Percentiles rank a stretch among this genome's conserved stretches.
Evolutionary conservation across 805 yeast species (phyloP).

Genomic region (Barnettozyma wickerhamii): DNA sequence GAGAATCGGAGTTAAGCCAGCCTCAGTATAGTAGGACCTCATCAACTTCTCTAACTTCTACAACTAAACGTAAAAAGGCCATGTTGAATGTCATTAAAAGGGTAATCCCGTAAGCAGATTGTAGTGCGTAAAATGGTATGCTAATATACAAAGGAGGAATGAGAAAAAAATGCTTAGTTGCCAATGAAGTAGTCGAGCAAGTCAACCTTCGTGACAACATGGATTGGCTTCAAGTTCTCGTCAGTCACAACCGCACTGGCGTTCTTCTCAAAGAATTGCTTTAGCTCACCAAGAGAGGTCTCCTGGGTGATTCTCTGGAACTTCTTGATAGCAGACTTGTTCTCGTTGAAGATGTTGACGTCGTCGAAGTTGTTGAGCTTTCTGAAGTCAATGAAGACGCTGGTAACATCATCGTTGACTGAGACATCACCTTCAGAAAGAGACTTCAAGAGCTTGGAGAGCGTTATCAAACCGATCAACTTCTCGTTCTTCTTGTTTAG

Average conservation of each 20-base stretch:
- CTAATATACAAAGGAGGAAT: background rate
- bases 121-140: too few species aligned
- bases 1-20: too few species aligned
- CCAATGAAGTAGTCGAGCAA: constrained; percentile 47
- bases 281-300: constrained; percentile 64
- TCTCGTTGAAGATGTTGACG: constrained; percentile 58
- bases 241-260: constrained; percentile 83
- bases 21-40: too few species aligned
- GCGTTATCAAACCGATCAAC: constrained; percentile 70
- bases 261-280: constrained; percentile 77
- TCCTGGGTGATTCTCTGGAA: constrained; percentile 62
- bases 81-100: too few species aligned
- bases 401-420: constrained; percentile 48
- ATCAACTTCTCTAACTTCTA: too few species aligned
- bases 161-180: constrained; percentile 4
- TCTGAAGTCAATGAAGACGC: constrained; percentile 71
- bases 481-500: constrained; percentile 43
- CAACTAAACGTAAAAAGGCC: too few species aligned
- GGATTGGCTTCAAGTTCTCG: constrained; percentile 63
- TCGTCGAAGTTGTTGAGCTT: constrained; percentile 55
- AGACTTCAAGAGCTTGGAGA: constrained; percentile 65
- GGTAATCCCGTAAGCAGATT: too few species aligned
- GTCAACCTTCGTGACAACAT: constrained; percentile 86
- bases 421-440: constrained; percentile 59
- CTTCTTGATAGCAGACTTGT: constrained; percentile 59